A percentile compares a stretch with the other conserved stretches of the same genome.
Evolutionary conservation across 441 rosid species (phyloP).

Genomic region (Theobroma grandiflorum): DNA sequence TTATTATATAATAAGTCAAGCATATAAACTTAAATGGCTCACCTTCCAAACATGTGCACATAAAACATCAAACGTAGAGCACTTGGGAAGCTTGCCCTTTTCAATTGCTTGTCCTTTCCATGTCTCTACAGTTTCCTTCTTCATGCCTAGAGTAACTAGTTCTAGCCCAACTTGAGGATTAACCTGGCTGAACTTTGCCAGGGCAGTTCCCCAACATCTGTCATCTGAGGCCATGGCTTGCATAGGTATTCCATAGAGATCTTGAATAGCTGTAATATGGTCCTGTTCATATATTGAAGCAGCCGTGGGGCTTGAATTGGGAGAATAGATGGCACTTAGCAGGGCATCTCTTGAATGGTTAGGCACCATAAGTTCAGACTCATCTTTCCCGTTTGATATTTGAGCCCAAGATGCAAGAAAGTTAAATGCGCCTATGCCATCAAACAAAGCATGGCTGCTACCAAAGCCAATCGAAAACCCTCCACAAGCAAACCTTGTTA

Average conservation of each 20-base stretch:
- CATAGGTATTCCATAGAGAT: constrained; percentile 33
- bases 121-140: constrained; percentile 21
- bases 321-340: constrained; percentile 22
- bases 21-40: neutral
- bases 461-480: constrained; percentile 32
- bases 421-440: constrained; percentile 29
- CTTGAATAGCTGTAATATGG: constrained; percentile 32
- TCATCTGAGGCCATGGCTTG: constrained; percentile 34
- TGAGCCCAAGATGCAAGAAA: constrained; percentile 36
- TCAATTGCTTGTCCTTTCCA: constrained; percentile 15
- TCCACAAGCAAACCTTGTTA: constrained; percentile 36
- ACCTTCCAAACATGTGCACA: constrained; percentile 36
- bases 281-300: constrained; percentile 32
- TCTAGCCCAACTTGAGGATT: constrained; percentile 25
- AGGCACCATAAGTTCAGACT: constrained; percentile 23
- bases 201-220: constrained; percentile 31
- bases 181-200: constrained; percentile 20
- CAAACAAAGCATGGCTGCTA: constrained; percentile 37
- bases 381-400: constrained; percentile 21
- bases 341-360: constrained; percentile 33
- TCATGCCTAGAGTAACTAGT: constrained; percentile 16
- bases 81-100: constrained; percentile 24
- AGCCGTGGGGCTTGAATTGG: constrained; percentile 10
- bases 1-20: neutral
- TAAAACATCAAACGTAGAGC: constrained; percentile 33